phyloP scores from a whole-genome alignment of 371 early-diverging fungal genomes.

The Mucor irregularis region DNA sequence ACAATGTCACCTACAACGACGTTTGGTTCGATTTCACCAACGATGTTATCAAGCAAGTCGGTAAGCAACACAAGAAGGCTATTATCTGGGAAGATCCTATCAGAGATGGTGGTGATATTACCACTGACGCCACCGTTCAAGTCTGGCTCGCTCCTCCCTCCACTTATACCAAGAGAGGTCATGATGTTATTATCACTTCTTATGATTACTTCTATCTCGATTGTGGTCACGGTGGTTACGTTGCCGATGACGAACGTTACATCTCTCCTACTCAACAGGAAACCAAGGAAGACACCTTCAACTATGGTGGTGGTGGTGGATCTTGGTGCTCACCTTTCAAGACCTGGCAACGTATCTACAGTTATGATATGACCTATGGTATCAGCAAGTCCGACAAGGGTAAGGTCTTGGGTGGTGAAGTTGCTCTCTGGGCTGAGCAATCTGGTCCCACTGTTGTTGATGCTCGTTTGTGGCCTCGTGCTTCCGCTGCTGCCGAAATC shows the following conservation, averaged over 20 bases:
- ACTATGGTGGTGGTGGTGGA: constrained; percentile 55
- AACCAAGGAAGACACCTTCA: constrained; percentile 33
- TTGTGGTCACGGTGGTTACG: constrained; percentile 69
- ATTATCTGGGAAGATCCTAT: constrained; percentile 52
- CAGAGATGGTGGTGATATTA: constrained; percentile 21
- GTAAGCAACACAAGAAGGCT: constrained; percentile 31
- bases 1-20: constrained; percentile 15
- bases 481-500: constrained; percentile 71
- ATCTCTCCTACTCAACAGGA: constrained; percentile 36
- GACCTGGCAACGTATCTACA: constrained; percentile 80
- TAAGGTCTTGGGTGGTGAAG: constrained; percentile 50
- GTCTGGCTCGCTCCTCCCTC: constrained; percentile 54
- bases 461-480: constrained; percentile 70
- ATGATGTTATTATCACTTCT: constrained; percentile 59
- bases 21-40: constrained; percentile 41
- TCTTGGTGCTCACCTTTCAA: constrained; percentile 71
- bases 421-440: constrained; percentile 77
- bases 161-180: constrained; percentile 47
- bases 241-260: constrained; percentile 43
- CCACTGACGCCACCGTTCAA: constrained; percentile 57
- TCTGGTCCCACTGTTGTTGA: constrained; percentile 63
- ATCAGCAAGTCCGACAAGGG: constrained; percentile 52
- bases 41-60: constrained; percentile 28
- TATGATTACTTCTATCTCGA: constrained; percentile 71
- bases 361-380: constrained; percentile 64